A percentile compares a stretch with the other conserved stretches of the same genome.
Evolutionary conservation across 768 basidiomycete species (phyloP).

Genomic region (Xerocomellus chrysenteron): DNA sequence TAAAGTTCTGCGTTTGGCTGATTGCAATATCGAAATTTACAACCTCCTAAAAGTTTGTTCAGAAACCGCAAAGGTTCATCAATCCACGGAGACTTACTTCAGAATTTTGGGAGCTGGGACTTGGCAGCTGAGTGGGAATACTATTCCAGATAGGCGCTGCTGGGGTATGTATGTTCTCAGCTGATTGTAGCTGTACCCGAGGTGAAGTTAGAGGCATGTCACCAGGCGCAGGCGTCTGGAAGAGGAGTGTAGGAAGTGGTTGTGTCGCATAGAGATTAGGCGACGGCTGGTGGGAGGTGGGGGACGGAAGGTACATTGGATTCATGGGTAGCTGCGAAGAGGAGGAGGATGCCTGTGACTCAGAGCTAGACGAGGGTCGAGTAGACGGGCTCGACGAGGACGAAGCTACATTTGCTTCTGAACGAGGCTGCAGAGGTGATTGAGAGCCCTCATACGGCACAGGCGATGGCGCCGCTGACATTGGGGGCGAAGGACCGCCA

Average conservation of each 20-base stretch:
- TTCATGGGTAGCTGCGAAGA: conserved; percentile 9
- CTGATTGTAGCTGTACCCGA: neutral
- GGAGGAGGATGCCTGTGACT: conserved; percentile 21
- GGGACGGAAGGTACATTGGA: neutral
- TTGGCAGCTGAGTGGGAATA: neutral
- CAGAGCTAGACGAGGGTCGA: conserved; percentile 7
- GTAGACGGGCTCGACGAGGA: conserved; percentile 15
- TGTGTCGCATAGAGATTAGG: conserved; percentile 9
- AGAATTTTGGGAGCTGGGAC: neutral
- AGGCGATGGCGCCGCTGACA: conserved; percentile 53
- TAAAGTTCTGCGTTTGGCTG: conserved; percentile 6
- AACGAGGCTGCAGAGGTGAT: conserved; percentile 9
- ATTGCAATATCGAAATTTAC: conserved; percentile 16
- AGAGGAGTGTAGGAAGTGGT: conserved; percentile 1
- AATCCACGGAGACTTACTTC: conserved; percentile 8
- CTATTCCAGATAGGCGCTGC: conserved; percentile 12
- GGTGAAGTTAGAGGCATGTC: conserved; percentile 1
- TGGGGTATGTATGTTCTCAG: neutral
- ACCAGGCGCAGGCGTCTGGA: neutral
- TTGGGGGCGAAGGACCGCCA: conserved; percentile 51
- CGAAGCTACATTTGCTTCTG: conserved; percentile 9
- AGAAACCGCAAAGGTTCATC: neutral
- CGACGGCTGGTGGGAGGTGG: conserved; percentile 12
- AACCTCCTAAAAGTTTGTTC: conserved; percentile 6
- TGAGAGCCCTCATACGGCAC: conserved; percentile 16